A percentile compares a stretch with the other conserved stretches of the same genome.
These are phyloP conservation scores for Abrus precatorius DNA, from an alignment of 306 rosid genomes.

Conservation along the genomic window DNA sequence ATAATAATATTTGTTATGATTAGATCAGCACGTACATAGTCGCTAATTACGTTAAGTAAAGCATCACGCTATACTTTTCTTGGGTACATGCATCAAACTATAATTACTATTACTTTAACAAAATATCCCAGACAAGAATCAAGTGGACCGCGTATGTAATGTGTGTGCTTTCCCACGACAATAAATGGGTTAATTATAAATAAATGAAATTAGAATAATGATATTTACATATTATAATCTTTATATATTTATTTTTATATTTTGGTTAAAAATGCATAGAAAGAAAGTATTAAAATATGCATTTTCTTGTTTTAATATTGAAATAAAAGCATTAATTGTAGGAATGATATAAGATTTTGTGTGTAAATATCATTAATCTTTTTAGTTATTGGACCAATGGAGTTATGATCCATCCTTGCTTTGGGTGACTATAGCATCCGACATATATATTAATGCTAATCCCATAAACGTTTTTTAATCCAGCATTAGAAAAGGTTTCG, in stretches of 20 bases:
- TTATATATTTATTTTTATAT: neutral
- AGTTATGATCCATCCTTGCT: neutral
- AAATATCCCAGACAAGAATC: constrained; percentile 28
- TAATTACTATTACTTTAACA: constrained; percentile 32
- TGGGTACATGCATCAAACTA: constrained; percentile 31
- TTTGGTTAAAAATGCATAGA: neutral
- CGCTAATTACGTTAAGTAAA: constrained; percentile 18
- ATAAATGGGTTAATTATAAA: constrained; percentile 9
- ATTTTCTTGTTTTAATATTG: neutral
- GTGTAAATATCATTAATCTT: neutral
- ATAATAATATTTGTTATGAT: constrained; percentile 14
- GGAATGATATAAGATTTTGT: neutral
- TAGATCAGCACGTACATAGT: constrained; percentile 25
- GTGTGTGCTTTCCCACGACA: constrained; percentile 3
- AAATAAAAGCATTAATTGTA: neutral
- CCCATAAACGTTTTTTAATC: too few species aligned
- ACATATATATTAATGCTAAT: too few species aligned
- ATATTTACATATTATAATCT: neutral
- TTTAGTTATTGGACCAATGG: neutral
- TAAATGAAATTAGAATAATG: neutral
- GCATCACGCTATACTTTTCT: constrained; percentile 28
- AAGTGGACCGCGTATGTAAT: neutral
- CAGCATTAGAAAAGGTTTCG: neutral
- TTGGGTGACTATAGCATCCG: neutral
- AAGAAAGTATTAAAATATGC: neutral